A percentile compares a stretch with the other conserved stretches of the same genome.
Conservation (phyloP, 345 rosid genomes). For the Gossypium herbaceum region DNA sequence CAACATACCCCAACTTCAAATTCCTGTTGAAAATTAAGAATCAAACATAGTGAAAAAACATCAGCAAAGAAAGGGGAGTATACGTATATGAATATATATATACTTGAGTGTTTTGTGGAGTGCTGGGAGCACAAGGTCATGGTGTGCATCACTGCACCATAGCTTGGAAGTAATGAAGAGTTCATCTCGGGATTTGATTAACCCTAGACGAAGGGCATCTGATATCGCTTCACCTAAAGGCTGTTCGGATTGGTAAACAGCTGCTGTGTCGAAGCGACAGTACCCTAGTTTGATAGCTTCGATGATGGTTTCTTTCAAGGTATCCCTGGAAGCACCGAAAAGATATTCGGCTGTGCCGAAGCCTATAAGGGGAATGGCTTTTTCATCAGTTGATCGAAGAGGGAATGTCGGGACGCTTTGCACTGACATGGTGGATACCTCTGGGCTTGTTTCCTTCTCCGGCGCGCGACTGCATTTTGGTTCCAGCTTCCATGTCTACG, state of each 20-base stretch:
- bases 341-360: constrained; percentile 1
- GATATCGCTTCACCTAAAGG: neutral
- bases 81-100: neutral
- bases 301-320: constrained; percentile 17
- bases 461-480: no score
- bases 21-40: constrained; percentile 18
- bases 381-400: neutral
- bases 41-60: no score
- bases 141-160: neutral
- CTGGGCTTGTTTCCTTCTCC: no score
- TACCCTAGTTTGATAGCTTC: constrained; percentile 35
- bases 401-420: neutral
- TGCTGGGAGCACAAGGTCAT: constrained; percentile 27
- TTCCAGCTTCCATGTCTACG: no score
- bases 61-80: no score
- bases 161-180: constrained; percentile 43
- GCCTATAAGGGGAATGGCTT: neutral
- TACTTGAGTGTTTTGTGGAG: constrained; percentile 22
- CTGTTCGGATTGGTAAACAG: constrained; percentile 30
- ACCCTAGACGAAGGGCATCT: constrained; percentile 31
- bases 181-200: constrained; percentile 29
- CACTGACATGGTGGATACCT: no score
- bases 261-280: constrained; percentile 40
- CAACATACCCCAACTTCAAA: constrained; percentile 28
- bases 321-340: neutral